These are phyloP conservation scores for Mortierella sp. DNA, from an alignment of 371 early-diverging fungal genomes.

Conservation along the genomic window DNA sequence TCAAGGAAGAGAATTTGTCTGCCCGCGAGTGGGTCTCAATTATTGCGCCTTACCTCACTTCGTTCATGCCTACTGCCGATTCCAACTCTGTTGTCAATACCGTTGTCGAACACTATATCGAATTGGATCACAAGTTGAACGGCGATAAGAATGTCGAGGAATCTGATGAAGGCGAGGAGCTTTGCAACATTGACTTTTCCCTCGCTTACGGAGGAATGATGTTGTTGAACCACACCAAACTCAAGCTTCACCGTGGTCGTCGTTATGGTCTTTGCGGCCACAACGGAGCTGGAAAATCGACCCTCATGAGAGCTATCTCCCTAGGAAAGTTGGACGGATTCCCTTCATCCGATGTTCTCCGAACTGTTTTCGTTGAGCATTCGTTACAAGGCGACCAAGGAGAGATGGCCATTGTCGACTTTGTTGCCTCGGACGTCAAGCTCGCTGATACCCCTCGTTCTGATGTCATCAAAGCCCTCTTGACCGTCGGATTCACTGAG, in stretches of 20 bases:
- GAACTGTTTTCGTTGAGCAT: slow-evolving; percentile 83
- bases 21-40: slow-evolving; percentile 51
- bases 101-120: slow-evolving; percentile 59
- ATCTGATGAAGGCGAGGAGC: slow-evolving; percentile 72
- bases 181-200: slow-evolving; percentile 85
- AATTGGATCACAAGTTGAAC: slow-evolving; percentile 43
- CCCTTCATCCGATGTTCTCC: slow-evolving; percentile 77
- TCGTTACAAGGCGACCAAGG: slow-evolving; percentile 81
- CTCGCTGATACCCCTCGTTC: slow-evolving; percentile 31
- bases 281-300: slow-evolving; percentile 93
- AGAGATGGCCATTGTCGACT: slow-evolving; percentile 78
- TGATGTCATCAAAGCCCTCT: slow-evolving; percentile 30
- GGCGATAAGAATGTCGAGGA: slow-evolving; percentile 79
- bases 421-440: slow-evolving; percentile 66
- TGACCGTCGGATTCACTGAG: slow-evolving; percentile 40
- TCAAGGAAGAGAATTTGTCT: slow-evolving; percentile 54
- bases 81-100: slow-evolving; percentile 51
- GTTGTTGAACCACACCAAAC: slow-evolving; percentile 80
- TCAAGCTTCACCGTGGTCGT: slow-evolving; percentile 82
- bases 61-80: slow-evolving; percentile 63
- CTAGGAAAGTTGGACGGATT: slow-evolving; percentile 83
- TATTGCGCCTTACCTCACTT: slow-evolving; percentile 69
- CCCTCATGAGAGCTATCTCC: slow-evolving; percentile 88
- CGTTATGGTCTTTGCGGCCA: slow-evolving; percentile 88
- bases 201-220: slow-evolving; percentile 89